phyloP scores from a whole-genome alignment of 345 rosid genomes.

The Nephelium lappaceum region DNA sequence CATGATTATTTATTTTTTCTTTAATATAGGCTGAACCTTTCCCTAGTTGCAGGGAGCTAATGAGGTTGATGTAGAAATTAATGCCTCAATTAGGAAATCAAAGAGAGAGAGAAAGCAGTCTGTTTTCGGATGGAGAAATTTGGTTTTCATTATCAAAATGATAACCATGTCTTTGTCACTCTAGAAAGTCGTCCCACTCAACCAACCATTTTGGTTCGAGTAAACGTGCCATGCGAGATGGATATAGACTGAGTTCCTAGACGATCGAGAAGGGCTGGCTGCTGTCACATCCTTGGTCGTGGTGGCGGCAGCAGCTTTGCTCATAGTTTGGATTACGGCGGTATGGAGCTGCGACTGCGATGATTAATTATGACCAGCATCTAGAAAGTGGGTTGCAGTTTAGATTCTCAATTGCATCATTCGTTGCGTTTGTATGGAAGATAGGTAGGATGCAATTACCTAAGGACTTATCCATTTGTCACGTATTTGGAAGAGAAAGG shows the following conservation, averaged over 20 bases:
- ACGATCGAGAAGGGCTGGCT: background rate
- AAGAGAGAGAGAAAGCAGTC: background rate
- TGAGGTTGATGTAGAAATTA: background rate
- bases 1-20: too few species aligned
- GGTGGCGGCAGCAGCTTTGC: slow-evolving; percentile 13
- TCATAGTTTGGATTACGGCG: slow-evolving; percentile 12
- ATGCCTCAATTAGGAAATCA: background rate
- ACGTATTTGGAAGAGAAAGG: too few species aligned
- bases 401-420: slow-evolving; percentile 11
- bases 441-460: background rate
- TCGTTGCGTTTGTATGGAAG: background rate
- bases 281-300: slow-evolving; percentile 13
- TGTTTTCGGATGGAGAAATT: background rate
- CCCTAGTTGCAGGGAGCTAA: too few species aligned
- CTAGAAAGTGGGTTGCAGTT: background rate
- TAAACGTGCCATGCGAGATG: background rate
- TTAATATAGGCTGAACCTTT: too few species aligned
- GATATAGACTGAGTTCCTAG: background rate
- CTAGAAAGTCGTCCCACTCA: background rate
- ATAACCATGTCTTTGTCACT: background rate
- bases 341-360: background rate
- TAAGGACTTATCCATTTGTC: too few species aligned
- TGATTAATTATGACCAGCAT: background rate
- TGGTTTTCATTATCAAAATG: background rate
- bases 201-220: background rate